Evolutionary conservation across 2,329 filamentous ascomycete species (phyloP), one percentile per base, ranked within the genome.

Genomic region (Gremmenia infestans): DNA sequence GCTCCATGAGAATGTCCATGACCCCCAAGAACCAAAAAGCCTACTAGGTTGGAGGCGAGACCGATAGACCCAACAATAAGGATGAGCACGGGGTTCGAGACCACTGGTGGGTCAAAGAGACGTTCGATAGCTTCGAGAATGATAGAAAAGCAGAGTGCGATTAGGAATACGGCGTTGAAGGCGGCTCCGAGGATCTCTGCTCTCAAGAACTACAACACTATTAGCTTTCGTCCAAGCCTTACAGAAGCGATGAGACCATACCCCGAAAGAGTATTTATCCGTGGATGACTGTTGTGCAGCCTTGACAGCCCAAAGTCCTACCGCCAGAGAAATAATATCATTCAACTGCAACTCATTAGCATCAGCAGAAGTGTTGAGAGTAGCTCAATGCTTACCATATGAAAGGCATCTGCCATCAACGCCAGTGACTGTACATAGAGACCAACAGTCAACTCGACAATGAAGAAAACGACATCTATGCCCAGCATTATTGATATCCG

Each of bases 101-200:
- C 92, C 70, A 89, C 85, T 67, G 93, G 92, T 7, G 92, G 91
- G 67, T 97, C 91, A 68, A 97, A 81, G 65, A 99, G 88, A 68
- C 94, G 88, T 67, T 92, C 91, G 58, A 97, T 82, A 15, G 94
- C 94, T 73, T 99, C 94, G 66, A 99, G 85, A 68, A 97, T 89
- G 72, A 99, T 99, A 50, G 93, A 95, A 55, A 99, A 80, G 75
- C 94, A 99, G 8, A 99, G 82, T 7, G 94, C 94, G 68, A 99
- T 94, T 46, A 99, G 80, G 76, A 99, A 99, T 47, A 97, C 93
- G 63, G 94, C 94, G 68, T 99, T 99, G 74, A 97, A 90, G 66
- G 97, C 86, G 48, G 94, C 94, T 68, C 94, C 94, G 5, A 99
- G 81, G 11, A 96, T 97, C 78, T 99, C 94, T 37, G 94, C 94